Conservation (phyloP, 2,329 filamentous ascomycete genomes). For the Fusarium nodosum region DNA sequence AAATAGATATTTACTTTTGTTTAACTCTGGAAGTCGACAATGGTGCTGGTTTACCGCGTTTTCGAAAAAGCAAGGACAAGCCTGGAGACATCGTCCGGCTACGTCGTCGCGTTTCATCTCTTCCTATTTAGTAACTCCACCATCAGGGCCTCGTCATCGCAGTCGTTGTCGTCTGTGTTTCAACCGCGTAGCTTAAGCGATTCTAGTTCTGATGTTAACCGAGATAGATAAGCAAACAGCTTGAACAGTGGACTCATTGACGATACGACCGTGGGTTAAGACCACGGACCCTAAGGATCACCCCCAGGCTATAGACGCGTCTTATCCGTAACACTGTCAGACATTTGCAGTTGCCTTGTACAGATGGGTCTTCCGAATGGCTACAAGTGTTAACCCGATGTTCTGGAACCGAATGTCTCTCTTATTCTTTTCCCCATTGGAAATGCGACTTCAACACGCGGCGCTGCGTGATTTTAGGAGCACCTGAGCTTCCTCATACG, state of each 20-base stretch:
- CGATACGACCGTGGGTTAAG: constrained; percentile 8
- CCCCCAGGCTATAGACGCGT: not conserved
- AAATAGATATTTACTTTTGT: not conserved
- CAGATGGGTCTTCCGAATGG: constrained; percentile 28
- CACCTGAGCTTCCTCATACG: constrained; percentile 43
- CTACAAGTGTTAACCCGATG: constrained; percentile 22
- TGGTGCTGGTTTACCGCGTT: not conserved
- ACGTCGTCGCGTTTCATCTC: constrained; percentile 31
- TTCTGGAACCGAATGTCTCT: constrained; percentile 29
- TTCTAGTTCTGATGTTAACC: constrained; percentile 5
- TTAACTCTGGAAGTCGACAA: not conserved
- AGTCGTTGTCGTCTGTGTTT: constrained; percentile 15
- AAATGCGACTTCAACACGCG: constrained; percentile 17
- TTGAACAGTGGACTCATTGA: not conserved
- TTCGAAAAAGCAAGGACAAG: not conserved
- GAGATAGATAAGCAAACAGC: constrained; percentile 23
- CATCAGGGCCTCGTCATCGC: not conserved
- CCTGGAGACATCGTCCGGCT: constrained; percentile 9
- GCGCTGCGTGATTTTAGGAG: constrained; percentile 21
- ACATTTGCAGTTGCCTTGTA: constrained; percentile 17
- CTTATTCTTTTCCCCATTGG: not conserved
- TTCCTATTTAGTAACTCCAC: constrained; percentile 2
- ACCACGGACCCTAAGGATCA: constrained; percentile 17
- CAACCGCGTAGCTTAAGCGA: constrained; percentile 18
- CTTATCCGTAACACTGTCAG: constrained; percentile 7